Evolutionary conservation across 805 yeast species (phyloP).

Genomic region (Wickerhamiella allomyrinae): DNA sequence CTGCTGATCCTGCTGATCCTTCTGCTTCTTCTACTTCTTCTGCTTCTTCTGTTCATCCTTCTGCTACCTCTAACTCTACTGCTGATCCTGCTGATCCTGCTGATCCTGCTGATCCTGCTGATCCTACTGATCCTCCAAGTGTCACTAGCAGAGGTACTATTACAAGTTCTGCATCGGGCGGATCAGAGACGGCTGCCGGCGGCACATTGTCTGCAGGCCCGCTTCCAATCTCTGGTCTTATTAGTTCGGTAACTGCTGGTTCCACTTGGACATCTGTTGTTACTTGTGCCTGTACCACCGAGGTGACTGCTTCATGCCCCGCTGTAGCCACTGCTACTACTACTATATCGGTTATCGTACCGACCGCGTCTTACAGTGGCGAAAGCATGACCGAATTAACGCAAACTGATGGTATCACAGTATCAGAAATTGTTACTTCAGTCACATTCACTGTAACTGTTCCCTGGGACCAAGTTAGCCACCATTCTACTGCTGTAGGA

Average conservation of each 20-base stretch:
- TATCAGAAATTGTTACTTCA: not conserved
- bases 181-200: not conserved
- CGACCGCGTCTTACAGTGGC: constrained; percentile 2
- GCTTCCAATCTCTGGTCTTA: constrained; percentile 1
- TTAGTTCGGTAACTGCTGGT: not conserved
- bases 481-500: not conserved
- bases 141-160: not conserved
- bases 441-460: not conserved
- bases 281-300: not conserved
- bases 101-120: not conserved
- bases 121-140: not conserved
- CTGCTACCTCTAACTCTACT: not conserved
- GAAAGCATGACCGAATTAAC: not conserved
- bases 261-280: constrained; percentile 1
- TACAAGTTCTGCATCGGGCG: not conserved
- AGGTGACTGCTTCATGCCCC: not conserved
- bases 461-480: not conserved
- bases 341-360: not conserved
- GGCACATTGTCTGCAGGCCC: constrained; percentile 8
- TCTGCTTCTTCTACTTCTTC: not conserved
- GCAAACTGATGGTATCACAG: not conserved
- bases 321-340: not conserved
- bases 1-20: not conserved
- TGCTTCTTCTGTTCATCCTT: not conserved
- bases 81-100: not conserved